phyloP scores from a whole-genome alignment of 108 stramenopile genomes.

The Conticribra weissflogii region DNA sequence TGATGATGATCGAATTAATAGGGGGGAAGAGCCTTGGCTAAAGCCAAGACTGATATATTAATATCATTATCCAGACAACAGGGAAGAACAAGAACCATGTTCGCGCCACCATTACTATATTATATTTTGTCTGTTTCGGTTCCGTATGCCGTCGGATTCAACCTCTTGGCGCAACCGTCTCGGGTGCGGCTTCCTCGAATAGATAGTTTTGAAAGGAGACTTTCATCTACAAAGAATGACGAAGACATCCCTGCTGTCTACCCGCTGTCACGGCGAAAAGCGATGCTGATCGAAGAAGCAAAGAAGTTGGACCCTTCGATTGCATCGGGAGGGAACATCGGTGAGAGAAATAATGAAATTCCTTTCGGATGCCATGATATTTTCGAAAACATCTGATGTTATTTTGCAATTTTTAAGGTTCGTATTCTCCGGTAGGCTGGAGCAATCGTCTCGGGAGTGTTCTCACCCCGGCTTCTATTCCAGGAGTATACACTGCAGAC shows the following conservation, averaged over 20 bases:
- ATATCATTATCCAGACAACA: too few species aligned
- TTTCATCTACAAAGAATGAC: not conserved
- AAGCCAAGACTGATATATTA: too few species aligned
- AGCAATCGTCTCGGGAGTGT: slow-evolving; percentile 62
- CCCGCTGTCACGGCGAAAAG: slow-evolving; percentile 31
- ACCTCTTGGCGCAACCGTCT: not conserved
- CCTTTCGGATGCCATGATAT: not conserved
- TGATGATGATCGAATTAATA: too few species aligned
- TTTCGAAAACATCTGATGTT: not conserved
- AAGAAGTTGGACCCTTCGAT: slow-evolving; percentile 25
- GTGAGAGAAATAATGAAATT: too few species aligned
- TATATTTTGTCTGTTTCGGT: too few species aligned
- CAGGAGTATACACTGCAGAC: slow-evolving; percentile 75
- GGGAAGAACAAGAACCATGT: too few species aligned
- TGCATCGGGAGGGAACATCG: slow-evolving; percentile 4
- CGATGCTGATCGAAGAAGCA: slow-evolving; percentile 35
- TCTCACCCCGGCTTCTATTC: slow-evolving; percentile 65
- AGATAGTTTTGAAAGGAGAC: too few species aligned
- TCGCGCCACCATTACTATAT: too few species aligned
- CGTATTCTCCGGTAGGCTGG: slow-evolving; percentile 54
- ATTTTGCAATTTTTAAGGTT: slow-evolving; percentile 12
- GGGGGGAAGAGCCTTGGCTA: too few species aligned
- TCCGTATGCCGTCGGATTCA: not conserved
- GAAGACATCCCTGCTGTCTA: slow-evolving; percentile 18
- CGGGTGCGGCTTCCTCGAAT: not conserved